Base-by-base conservation (phyloP, 768 basidiomycete genomes). In the Russula virescens region DNA sequence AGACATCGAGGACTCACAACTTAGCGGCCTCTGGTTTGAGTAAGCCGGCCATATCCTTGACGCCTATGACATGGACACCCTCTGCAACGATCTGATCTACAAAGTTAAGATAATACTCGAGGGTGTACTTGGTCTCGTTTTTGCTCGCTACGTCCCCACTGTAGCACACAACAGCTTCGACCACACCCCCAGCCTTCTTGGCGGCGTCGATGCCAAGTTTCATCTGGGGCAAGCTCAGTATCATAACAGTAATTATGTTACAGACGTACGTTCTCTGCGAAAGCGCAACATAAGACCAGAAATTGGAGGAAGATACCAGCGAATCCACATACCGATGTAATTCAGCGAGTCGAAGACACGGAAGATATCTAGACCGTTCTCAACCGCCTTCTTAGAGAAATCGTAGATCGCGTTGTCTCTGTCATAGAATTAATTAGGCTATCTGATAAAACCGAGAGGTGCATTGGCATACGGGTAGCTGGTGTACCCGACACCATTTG, bases 361-460 rank as follows among this genome's bases (percentile, higher is more conserved):
- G 91, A 99, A 99, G 73, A 99, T 99, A 76, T 99, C 97, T 53
- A 98, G 83, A 72, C 97, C 97, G 69, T 98, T 97, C 77, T 98
- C 94, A n/a, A 99, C 96, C 25, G 97, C 97, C 74, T 96, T 96
- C 80, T 95, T 96, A 64, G 92, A 97, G 79, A 99, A 99, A 75
- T 97, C 97, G 76, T 99, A 99, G 75, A 99, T 98, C 61, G 92
- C 96, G 70, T 99, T 99, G 74, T 98, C 95, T 31, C 91, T 93
- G 65, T 35, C 64, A 73, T 47, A 64, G 66, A 49, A 45, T 51
- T 40, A 59, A 61, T 52, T 28, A 9, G 34, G 1, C 21, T 11
- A 25, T 25, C n/a, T 38, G 49, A 43, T 21, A 40, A 26, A 25
- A 28, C 48, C 1, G 35, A 45, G 35, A 78, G 87, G 70, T 71